Evolutionary conservation across 208 protist species (phyloP), one percentile per base, ranked within the genome.

Genomic region (Leishmania guyanensis): DNA sequence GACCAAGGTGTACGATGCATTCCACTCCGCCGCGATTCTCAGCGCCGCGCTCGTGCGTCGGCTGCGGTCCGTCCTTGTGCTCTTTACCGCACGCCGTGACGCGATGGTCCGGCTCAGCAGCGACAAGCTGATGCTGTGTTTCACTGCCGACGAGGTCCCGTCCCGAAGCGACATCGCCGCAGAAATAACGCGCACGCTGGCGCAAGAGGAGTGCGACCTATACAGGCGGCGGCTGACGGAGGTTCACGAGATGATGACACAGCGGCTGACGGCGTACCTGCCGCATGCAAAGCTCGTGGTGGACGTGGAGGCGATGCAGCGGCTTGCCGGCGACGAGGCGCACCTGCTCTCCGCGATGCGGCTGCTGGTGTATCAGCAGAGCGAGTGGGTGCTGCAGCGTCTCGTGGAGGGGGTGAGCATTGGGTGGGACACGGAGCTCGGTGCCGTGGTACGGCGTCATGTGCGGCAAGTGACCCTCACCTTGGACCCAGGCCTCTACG

Each of bases 351-450:
- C 91, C 0, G 81, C 91, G 73, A 80, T 96, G 68, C 90, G 86
- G 16, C 58, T 96, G n/a, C 82, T 97, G n/a, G 86, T 87, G 69
- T 83, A 93, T 71, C 77, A 86, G 54, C 80, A 90, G 60, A 92
- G 94, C 79, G 71, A 84, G 43, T 84, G 88, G 71, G 92, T 96
- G 16, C 86, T 97, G 76, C 88, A 96, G 84, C 91, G 88, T 29
- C 82, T 97, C 16, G 80, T 96, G 22, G 89, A 92, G 36, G 91
- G 93, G 5, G 81, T 95, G 62, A 88, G 86, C 50, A 86, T 93
- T 29, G 94, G 94, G 29, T 97, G 94, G 92, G 90, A 95, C 82
- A 93, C 88, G 17, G 71, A 84, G 50, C 79, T 97, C 1, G 94
- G 94, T 17, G 84, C 84, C n/a, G 62, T 88, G 20, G 84, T 95